phyloP scores from a whole-genome alignment of 495 filamentous ascomycete species.

The Opeltia flavorubescens region DNA sequence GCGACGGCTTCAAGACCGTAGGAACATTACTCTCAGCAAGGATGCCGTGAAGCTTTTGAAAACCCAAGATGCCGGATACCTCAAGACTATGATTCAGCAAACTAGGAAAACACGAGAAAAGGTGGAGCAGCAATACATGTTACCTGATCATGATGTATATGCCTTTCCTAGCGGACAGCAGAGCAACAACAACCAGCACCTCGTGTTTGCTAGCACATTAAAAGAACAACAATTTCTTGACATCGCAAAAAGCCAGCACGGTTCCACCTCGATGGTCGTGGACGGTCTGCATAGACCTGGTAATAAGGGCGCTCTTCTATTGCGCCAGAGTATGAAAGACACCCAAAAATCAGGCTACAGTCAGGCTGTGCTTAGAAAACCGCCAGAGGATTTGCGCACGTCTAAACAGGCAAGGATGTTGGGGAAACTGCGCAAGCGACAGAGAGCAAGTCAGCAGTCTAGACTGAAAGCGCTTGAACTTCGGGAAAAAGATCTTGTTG shows the following conservation, averaged over 20 bases:
- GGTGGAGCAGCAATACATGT: conserved; percentile 37
- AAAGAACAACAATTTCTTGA: conserved; percentile 30
- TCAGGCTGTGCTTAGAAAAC: background rate
- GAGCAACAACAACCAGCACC: conserved; percentile 26
- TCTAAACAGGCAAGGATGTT: conserved; percentile 27
- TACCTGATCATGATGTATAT: conserved; percentile 24
- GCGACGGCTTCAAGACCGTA: conserved; percentile 38
- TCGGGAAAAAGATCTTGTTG: conserved; percentile 53
- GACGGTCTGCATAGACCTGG: background rate
- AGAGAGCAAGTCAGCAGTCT: conserved; percentile 30
- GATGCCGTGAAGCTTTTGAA: conserved; percentile 80
- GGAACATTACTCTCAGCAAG: conserved; percentile 34
- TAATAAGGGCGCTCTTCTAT: background rate
- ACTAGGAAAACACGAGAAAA: conserved; percentile 45
- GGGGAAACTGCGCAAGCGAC: conserved; percentile 35
- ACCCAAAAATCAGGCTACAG: too few relatives aligned
- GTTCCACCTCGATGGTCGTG: background rate
- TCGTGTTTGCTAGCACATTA: conserved; percentile 42
- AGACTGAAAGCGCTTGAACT: conserved; percentile 52
- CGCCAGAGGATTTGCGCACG: conserved; percentile 21
- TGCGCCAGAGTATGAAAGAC: too few relatives aligned
- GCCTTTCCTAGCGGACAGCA: conserved; percentile 9
- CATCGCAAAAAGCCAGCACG: background rate
- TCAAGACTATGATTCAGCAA: conserved; percentile 52
- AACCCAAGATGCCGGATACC: conserved; percentile 87